phyloP scores from a whole-genome alignment of 164 flowering plant species.

The Tetrastigma voinierianum region DNA sequence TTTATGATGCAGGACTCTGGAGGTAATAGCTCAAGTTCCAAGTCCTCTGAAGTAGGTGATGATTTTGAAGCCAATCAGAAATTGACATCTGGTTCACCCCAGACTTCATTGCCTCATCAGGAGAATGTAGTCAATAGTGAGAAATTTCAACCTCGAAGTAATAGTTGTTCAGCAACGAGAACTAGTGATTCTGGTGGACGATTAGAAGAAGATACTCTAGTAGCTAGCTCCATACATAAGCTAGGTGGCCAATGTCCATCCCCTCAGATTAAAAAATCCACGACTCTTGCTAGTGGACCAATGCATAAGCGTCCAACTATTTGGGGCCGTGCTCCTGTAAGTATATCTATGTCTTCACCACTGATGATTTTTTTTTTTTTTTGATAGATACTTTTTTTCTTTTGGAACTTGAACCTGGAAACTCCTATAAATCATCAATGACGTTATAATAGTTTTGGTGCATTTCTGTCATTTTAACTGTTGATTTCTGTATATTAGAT shows the following conservation, averaged over 20 bases:
- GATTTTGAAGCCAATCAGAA: conserved; percentile 19
- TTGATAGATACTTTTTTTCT: neutral
- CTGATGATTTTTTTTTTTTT: neutral
- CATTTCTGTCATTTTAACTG: no score
- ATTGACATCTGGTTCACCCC: conserved; percentile 20
- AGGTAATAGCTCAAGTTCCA: conserved; percentile 29
- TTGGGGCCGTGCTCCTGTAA: conserved; percentile 83
- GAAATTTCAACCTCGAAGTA: conserved; percentile 3
- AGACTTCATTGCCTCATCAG: conserved; percentile 20
- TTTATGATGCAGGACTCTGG: conserved; percentile 43
- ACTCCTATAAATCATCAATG: no score
- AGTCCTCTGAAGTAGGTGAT: conserved; percentile 30
- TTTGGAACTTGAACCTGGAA: no score
- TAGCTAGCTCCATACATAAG: conserved; percentile 20
- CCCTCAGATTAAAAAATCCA: conserved; percentile 22
- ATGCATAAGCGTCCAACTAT: conserved; percentile 27
- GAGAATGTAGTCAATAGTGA: conserved; percentile 20
- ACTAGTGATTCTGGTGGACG: conserved; percentile 19
- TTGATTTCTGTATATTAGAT: no score
- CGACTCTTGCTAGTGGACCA: conserved; percentile 33
- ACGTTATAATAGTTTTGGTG: no score
- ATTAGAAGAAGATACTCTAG: conserved; percentile 21
- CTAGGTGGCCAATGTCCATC: conserved; percentile 12
- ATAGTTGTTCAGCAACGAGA: conserved; percentile 6
- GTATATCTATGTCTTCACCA: conserved; percentile 24